phyloP scores from a whole-genome alignment of 2,329 filamentous ascomycete species.

The Stachybotrys chartarum region DNA sequence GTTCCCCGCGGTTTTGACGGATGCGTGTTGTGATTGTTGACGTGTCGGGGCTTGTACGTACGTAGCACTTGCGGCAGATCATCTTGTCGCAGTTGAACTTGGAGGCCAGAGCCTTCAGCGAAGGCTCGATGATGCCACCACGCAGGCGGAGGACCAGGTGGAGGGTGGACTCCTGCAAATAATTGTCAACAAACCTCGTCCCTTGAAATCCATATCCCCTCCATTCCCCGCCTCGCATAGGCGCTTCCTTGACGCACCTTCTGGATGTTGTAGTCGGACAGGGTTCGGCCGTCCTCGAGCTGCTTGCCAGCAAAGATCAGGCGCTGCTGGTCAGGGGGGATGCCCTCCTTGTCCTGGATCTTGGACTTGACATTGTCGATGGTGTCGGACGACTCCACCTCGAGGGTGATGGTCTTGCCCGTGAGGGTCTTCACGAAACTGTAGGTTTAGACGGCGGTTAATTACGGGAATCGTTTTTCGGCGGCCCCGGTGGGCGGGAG shows the following conservation, averaged over 20 bases:
- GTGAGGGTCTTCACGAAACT: conserved; percentile 99
- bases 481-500: background rate
- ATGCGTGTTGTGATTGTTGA: background rate
- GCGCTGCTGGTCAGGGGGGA: conserved; percentile 96
- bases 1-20: background rate
- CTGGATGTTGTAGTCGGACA: conserved; percentile 99
- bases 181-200: conserved; percentile 19
- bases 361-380: conserved; percentile 99
- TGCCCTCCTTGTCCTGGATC: conserved; percentile 99
- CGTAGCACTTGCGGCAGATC: conserved; percentile 99
- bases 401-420: conserved; percentile 99
- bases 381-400: conserved; percentile 98
- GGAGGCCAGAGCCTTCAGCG: conserved; percentile 93
- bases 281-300: conserved; percentile 94
- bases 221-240: background rate
- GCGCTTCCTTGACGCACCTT: conserved; percentile 56
- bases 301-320: conserved; percentile 99
- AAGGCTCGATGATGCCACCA: conserved; percentile 99
- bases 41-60: conserved; percentile 42
- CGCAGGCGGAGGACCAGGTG: conserved; percentile 97
- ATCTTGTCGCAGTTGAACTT: conserved; percentile 99
- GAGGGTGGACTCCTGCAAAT: conserved; percentile 81
- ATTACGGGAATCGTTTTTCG: conserved; percentile 13
- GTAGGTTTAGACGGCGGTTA: conserved; percentile 20
- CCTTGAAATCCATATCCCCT: background rate